Evolutionary conservation across 2,329 filamentous ascomycete genomes (phyloP).

Genomic region (Tolypocladium ovalisporum): DNA sequence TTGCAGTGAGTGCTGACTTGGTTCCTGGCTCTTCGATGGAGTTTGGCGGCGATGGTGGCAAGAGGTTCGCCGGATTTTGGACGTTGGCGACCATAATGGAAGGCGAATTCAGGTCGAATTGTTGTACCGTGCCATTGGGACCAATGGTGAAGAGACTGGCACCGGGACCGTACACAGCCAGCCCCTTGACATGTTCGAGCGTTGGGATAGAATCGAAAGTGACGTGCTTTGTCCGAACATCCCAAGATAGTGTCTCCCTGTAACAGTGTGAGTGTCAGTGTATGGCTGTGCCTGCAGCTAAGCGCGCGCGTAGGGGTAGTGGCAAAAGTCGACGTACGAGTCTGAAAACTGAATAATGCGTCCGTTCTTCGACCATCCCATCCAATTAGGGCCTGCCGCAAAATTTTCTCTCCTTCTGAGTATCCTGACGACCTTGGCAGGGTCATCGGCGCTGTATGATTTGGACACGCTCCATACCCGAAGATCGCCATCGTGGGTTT

Average conservation of each 20-base stretch:
- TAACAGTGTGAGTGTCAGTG: conserved; percentile 17
- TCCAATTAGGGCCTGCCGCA: conserved; percentile 77
- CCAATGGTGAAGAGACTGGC: conserved; percentile 90
- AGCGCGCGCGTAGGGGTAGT: conserved; percentile 33
- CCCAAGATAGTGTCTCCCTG: conserved; percentile 89
- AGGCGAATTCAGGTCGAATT: conserved; percentile 84
- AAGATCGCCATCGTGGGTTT: conserved; percentile 84
- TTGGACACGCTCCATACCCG: conserved; percentile 96
- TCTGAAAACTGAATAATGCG: conserved; percentile 88
- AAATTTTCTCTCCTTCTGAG: conserved; percentile 70
- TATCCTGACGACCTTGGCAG: conserved; percentile 80
- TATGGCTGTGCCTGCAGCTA: conserved; percentile 20
- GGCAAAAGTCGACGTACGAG: conserved; percentile 49
- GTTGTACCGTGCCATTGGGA: conserved; percentile 79
- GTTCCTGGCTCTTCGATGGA: conserved; percentile 62
- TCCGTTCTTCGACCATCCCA: conserved; percentile 97
- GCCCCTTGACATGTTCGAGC: conserved; percentile 65
- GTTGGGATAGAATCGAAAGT: conserved; percentile 84
- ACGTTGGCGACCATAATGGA: conserved; percentile 74
- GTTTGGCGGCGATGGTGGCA: conserved; percentile 73
- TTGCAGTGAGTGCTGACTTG: conserved; percentile 32
- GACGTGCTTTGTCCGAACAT: conserved; percentile 95
- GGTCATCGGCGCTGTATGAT: conserved; percentile 55
- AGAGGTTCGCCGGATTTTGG: conserved; percentile 69
- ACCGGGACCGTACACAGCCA: conserved; percentile 81